Conservation (phyloP, 2,329 filamentous ascomycete species). For the Fusarium robinianum region DNA sequence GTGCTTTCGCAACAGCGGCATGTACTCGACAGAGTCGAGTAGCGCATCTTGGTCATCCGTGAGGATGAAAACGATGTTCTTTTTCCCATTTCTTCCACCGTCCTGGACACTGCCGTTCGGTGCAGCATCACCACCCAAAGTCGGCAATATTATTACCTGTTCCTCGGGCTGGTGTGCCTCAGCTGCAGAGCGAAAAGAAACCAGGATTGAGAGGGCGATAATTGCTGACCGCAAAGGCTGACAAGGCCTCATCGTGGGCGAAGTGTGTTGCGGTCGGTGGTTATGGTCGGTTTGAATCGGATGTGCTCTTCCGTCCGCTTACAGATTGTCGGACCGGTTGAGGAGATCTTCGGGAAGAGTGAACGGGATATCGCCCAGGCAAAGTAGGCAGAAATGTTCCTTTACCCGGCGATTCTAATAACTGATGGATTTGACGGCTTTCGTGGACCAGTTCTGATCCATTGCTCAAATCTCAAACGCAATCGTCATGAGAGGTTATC, state of each 20-base stretch:
- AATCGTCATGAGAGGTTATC: conserved; percentile 1
- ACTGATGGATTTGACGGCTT: no score
- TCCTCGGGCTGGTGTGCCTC: neutral
- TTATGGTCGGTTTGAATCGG: no score
- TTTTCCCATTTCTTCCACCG: conserved; percentile 8
- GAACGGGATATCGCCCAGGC: no score
- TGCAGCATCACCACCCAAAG: neutral
- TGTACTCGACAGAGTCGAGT: conserved; percentile 64
- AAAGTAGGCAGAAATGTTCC: no score
- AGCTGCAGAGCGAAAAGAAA: neutral
- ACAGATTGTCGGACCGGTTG: no score
- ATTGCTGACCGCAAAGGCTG: conserved; percentile 11
- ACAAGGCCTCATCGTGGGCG: no score
- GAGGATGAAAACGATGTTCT: conserved; percentile 68
- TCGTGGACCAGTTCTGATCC: no score
- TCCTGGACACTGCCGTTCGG: neutral
- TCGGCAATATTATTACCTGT: conserved; percentile 3
- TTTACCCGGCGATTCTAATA: no score
- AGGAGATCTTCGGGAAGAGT: no score
- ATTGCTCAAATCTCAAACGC: no score
- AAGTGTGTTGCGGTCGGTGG: no score
- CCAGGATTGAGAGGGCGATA: neutral
- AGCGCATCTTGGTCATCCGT: conserved; percentile 70
- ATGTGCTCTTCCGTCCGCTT: no score
- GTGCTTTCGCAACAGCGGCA: conserved; percentile 60